Evolutionary conservation across 805 yeast species (phyloP).

Genomic region (Candida piceae): DNA sequence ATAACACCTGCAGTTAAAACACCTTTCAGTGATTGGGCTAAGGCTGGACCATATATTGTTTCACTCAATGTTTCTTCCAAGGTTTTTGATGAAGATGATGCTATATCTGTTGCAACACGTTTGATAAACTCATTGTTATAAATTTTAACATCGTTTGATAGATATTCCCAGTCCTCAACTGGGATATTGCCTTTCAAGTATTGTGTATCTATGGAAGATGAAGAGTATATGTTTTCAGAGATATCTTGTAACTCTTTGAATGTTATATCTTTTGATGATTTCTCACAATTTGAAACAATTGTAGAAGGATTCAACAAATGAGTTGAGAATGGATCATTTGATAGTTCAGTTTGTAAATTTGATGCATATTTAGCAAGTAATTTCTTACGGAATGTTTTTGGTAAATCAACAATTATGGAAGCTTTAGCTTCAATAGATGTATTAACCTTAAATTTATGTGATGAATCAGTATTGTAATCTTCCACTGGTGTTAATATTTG

Average conservation of each 20-base stretch:
- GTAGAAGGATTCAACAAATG: slow-evolving; percentile 13
- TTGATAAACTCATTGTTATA: slow-evolving; percentile 32
- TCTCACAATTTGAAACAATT: too few relatives aligned
- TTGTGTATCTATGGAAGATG: neutral
- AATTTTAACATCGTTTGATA: slow-evolving; percentile 21
- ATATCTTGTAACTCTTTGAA: slow-evolving; percentile 26
- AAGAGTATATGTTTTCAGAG: slow-evolving; percentile 3
- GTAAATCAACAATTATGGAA: slow-evolving; percentile 45
- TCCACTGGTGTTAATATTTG: too few relatives aligned
- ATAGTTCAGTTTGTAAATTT: slow-evolving; percentile 20
- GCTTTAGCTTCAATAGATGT: slow-evolving; percentile 32
- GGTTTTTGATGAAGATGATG: slow-evolving; percentile 26
- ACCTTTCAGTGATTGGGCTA: slow-evolving; percentile 77
- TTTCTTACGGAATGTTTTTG: slow-evolving; percentile 41
- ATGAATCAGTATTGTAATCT: too few relatives aligned
- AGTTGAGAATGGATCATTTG: slow-evolving; percentile 29
- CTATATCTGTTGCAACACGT: slow-evolving; percentile 38
- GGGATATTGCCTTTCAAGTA: slow-evolving; percentile 23
- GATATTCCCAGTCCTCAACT: slow-evolving; percentile 30
- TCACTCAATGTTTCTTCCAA: slow-evolving; percentile 39
- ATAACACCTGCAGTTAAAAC: slow-evolving; percentile 78
- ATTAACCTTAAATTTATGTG: slow-evolving; percentile 24
- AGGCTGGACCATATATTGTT: slow-evolving; percentile 66
- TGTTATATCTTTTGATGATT: slow-evolving; percentile 3
- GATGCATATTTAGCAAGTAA: slow-evolving; percentile 28